Percentiles rank a stretch among this genome's conserved stretches.
phyloP scores from a whole-genome alignment of 345 rosid species.

The Luvunga scandens region DNA sequence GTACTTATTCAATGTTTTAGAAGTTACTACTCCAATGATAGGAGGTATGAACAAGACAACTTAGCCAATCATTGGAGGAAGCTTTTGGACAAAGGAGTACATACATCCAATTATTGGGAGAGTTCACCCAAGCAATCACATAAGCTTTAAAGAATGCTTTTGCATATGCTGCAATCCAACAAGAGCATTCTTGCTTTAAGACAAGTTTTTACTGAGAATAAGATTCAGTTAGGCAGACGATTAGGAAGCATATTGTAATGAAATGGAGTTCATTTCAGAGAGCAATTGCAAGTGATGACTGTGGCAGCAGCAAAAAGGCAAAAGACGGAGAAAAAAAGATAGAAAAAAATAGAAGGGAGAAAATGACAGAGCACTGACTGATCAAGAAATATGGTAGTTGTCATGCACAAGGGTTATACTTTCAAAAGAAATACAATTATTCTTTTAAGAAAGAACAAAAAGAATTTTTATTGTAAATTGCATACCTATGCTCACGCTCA shows the following conservation, averaged over 20 bases:
- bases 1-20: not conserved
- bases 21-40: not conserved
- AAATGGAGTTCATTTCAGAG: not conserved
- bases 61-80: not conserved
- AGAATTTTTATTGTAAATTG: not conserved
- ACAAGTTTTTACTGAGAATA: not conserved
- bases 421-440: not conserved
- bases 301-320: not conserved
- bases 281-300: not conserved
- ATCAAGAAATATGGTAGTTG: not conserved
- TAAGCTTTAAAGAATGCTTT: not conserved
- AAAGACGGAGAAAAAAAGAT: not conserved
- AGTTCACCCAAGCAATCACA: not conserved
- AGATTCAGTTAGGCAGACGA: not conserved
- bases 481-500: slow-evolving; percentile 78
- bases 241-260: not conserved
- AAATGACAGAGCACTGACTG: not conserved
- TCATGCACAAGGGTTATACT: not conserved
- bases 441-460: not conserved
- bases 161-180: not conserved
- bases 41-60: slow-evolving; percentile 3
- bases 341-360: no score
- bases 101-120: not conserved
- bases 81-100: not conserved
- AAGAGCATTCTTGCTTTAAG: not conserved